These are phyloP conservation scores for Ogataea degrootiae DNA, from an alignment of 805 yeast species.

Conservation along the genomic window DNA sequence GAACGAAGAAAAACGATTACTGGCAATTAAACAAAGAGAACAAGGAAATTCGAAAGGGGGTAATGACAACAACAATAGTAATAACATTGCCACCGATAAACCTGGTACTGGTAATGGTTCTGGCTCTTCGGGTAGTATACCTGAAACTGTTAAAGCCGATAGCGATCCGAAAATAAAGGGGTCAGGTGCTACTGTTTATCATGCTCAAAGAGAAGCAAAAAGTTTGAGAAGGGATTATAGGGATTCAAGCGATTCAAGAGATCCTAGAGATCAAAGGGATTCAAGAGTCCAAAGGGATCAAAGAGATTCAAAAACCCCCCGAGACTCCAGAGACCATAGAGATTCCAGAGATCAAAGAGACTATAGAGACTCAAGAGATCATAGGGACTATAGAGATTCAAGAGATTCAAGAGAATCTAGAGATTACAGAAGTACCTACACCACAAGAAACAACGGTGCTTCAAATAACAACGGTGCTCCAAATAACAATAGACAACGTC, in stretches of 20 bases:
- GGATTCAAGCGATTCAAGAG: background rate
- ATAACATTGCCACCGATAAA: no score
- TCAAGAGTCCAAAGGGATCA: background rate
- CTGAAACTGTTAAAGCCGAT: background rate
- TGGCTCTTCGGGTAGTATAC: background rate
- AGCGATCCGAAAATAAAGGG: background rate
- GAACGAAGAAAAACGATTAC: background rate
- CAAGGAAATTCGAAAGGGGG: background rate
- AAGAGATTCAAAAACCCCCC: background rate
- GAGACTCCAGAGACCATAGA: constrained; percentile 1
- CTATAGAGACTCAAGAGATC: constrained; percentile 2
- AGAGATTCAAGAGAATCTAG: constrained; percentile 1
- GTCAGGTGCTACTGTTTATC: no score
- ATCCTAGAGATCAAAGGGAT: background rate
- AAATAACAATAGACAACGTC: background rate
- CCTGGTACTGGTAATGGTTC: background rate
- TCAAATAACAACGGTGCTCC: background rate
- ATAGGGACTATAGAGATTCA: background rate
- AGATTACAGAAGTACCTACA: background rate
- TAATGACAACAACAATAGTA: background rate
- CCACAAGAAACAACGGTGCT: constrained; percentile 4
- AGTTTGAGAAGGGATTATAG: background rate
- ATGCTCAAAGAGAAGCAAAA: no score
- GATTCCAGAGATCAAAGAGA: constrained; percentile 1
- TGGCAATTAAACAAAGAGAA: background rate